Evolutionary conservation across 768 basidiomycete species (phyloP).

Genomic region (Podaxis pistillaris): DNA sequence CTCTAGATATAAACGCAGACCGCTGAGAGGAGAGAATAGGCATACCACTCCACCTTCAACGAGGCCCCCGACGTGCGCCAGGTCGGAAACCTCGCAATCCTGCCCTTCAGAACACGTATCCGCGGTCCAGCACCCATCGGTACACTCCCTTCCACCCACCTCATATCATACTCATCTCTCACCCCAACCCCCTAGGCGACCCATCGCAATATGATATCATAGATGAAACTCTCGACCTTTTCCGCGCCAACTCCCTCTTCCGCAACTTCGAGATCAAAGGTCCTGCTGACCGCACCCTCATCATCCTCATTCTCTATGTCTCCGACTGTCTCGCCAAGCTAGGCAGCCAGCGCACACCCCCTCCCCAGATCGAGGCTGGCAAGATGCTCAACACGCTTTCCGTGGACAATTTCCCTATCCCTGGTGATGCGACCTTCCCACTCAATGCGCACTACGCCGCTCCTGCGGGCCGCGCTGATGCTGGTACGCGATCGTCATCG

Average conservation of each 20-base stretch:
- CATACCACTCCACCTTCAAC: conserved; percentile 95
- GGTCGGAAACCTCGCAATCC: conserved; percentile 86
- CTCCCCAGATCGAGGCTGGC: conserved; percentile 78
- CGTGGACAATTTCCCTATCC: conserved; percentile 90
- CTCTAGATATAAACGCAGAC: conserved; percentile 14
- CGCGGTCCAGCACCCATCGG: conserved; percentile 89
- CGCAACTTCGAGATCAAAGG: conserved; percentile 99
- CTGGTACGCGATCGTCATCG: conserved; percentile 49
- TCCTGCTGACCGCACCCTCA: conserved; percentile 91
- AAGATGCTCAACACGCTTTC: conserved; percentile 90
- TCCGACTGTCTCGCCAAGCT: conserved; percentile 96
- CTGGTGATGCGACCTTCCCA: conserved; percentile 94
- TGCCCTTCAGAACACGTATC: conserved; percentile 89
- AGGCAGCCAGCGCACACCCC: conserved; percentile 64
- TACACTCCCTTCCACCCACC: conserved; percentile 29
- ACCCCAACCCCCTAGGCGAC: conserved; percentile 55
- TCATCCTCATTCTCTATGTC: conserved; percentile 96
- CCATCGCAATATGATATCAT: conserved; percentile 81
- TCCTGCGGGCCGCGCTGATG: conserved; percentile 73
- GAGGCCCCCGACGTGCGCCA: conserved; percentile 77
- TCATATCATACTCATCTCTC: conserved; percentile 11
- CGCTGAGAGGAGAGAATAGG: conserved; percentile 45
- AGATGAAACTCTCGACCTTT: conserved; percentile 94
- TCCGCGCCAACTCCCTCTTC: conserved; percentile 98
- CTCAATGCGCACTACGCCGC: conserved; percentile 89